Conservation (phyloP, 148 eudicot species). For the Euryodendron excelsum region DNA sequence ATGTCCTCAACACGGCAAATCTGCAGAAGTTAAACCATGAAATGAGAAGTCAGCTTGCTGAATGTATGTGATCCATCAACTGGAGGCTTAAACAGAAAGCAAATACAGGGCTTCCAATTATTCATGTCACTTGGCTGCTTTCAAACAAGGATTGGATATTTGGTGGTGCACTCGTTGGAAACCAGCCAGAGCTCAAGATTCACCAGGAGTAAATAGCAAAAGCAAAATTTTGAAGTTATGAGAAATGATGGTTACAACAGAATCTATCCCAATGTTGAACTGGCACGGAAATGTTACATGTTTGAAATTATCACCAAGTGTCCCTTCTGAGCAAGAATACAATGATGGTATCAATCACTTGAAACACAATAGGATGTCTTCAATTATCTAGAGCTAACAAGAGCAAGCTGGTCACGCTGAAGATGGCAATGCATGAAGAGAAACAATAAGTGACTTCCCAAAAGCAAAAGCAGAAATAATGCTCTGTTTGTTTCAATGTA, state of each 20-base stretch:
- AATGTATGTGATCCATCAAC: neutral
- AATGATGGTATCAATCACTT: neutral
- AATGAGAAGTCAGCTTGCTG: neutral
- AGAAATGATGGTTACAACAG: neutral
- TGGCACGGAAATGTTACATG: neutral
- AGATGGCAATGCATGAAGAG: neutral
- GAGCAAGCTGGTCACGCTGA: neutral
- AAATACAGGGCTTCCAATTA: neutral
- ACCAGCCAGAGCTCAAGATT: neutral
- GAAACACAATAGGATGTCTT: neutral
- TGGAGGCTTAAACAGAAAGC: neutral
- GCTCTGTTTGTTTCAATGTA: neutral
- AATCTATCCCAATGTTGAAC: neutral
- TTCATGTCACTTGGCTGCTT: neutral
- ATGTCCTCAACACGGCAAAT: slow-evolving; percentile 90
- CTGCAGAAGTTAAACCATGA: slow-evolving; percentile 30
- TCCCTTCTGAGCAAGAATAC: neutral
- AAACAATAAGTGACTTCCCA: neutral
- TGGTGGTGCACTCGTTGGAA: neutral
- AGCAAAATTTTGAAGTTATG: neutral
- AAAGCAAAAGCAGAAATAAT: neutral
- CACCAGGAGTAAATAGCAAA: neutral
- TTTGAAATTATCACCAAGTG: neutral
- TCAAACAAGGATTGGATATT: neutral
- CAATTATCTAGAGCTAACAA: neutral